Evolutionary conservation across 495 filamentous ascomycete species (phyloP).

Genomic region (Ascodesmis nigricans): DNA sequence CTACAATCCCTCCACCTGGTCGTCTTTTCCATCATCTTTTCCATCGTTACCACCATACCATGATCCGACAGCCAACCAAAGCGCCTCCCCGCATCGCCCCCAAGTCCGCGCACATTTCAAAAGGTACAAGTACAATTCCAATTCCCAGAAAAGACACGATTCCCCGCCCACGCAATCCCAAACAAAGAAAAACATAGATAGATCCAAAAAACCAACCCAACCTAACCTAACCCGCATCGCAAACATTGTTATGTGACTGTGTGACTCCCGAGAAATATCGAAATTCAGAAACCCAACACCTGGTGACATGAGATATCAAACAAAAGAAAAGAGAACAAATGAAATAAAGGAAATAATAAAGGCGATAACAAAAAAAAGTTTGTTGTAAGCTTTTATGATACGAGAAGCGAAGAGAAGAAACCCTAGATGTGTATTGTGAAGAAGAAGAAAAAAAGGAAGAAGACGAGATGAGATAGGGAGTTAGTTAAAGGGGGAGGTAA

Average conservation of each 20-base stretch:
- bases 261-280: neutral
- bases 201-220: neutral
- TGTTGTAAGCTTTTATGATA: neutral
- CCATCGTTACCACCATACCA: too few relatives aligned
- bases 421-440: neutral
- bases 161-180: neutral
- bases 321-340: neutral
- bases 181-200: neutral
- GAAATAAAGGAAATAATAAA: neutral
- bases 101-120: too few relatives aligned
- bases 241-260: too few relatives aligned
- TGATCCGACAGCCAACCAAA: too few relatives aligned
- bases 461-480: too few relatives aligned
- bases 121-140: neutral
- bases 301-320: neutral
- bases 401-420: neutral
- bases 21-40: too few relatives aligned
- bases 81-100: too few relatives aligned
- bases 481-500: too few relatives aligned
- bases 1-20: too few relatives aligned
- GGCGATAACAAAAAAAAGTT: slow-evolving; percentile 1
- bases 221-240: too few relatives aligned
- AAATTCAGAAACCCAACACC: neutral
- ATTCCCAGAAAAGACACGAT: neutral
- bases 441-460: neutral